Evolutionary conservation across 208 protist species (phyloP).

Genomic region (Novymonas esmeraldas): DNA sequence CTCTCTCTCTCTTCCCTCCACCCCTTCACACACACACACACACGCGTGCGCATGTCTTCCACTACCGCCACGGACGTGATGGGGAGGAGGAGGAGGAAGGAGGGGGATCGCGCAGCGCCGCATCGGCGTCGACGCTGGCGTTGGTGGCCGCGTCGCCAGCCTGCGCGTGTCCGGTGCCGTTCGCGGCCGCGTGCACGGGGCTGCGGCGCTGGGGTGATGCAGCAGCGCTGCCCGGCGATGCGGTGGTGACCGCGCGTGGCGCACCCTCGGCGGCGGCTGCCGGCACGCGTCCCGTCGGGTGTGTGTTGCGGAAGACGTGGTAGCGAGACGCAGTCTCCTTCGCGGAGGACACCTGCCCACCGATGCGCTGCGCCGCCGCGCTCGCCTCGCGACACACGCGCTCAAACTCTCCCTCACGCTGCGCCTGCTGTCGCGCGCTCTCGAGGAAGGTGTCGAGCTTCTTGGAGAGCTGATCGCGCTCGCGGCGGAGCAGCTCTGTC

Average conservation of each 20-base stretch:
- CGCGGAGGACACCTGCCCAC: slow-evolving; percentile 41
- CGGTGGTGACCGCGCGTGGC: not conserved
- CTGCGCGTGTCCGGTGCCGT: not conserved
- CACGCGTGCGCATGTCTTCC: not conserved
- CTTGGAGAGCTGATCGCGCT: slow-evolving; percentile 70
- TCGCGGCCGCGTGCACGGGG: slow-evolving; percentile 1
- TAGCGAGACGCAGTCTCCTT: slow-evolving; percentile 33
- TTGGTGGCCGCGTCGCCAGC: not conserved
- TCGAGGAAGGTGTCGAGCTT: slow-evolving; percentile 73
- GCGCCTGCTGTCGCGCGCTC: slow-evolving; percentile 48
- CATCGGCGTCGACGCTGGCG: not conserved
- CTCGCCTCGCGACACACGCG: slow-evolving; percentile 61
- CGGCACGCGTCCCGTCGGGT: slow-evolving; percentile 14
- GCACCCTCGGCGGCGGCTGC: not conserved
- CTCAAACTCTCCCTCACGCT: slow-evolving; percentile 58
- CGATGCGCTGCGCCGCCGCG: slow-evolving; percentile 52
- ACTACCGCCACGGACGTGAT: slow-evolving; percentile 24
- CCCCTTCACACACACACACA: not conserved
- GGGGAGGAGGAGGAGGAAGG: slow-evolving; percentile 23
- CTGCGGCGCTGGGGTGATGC: slow-evolving; percentile 17
- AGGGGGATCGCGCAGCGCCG: not conserved
- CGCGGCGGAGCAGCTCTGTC: slow-evolving; percentile 56
- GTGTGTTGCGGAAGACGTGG: slow-evolving; percentile 49
- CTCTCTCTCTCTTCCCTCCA: not conserved
- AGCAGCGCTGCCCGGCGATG: not conserved